A percentile compares a stretch with the other conserved stretches of the same genome.
phyloP scores from a whole-genome alignment of 1,284 basidiomycete genomes.

The Cutaneotrichosporon daszewskae region DNA sequence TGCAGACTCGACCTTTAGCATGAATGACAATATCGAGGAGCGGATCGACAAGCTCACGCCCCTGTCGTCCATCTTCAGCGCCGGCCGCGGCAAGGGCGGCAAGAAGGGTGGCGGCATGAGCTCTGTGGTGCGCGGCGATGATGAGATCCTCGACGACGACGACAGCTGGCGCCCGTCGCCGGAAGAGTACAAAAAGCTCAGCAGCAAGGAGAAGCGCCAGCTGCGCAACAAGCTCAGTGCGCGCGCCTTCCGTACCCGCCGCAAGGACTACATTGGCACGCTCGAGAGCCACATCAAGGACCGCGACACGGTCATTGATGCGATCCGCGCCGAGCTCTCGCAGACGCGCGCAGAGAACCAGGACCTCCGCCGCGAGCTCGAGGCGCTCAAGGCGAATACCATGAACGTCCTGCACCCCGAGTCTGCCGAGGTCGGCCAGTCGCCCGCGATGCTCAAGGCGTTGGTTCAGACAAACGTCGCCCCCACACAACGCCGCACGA shows the following conservation, averaged over 20 bases:
- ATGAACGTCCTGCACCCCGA: conserved; percentile 49
- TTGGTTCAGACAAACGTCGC: conserved; percentile 22
- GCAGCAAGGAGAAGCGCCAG: conserved; percentile 92
- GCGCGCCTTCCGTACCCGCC: conserved; percentile 83
- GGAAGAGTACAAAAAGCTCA: conserved; percentile 93
- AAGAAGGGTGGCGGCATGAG: conserved; percentile 49
- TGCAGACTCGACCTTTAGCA: conserved; percentile 10
- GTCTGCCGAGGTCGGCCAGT: conserved; percentile 31
- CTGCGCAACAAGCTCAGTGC: conserved; percentile 95
- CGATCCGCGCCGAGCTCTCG: conserved; percentile 78
- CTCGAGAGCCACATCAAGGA: conserved; percentile 91
- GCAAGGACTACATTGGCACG: conserved; percentile 92
- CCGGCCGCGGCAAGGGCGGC: conserved; percentile 47
- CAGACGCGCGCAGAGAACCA: conserved; percentile 73
- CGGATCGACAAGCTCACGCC: conserved; percentile 41
- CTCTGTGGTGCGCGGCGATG: conserved; percentile 45
- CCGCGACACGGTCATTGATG: conserved; percentile 81
- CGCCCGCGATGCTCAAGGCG: conserved; percentile 42
- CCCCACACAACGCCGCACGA: conserved; percentile 13
- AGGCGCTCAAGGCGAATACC: conserved; percentile 64
- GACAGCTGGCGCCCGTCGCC: conserved; percentile 53
- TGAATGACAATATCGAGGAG: conserved; percentile 26
- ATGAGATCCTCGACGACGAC: conserved; percentile 46
- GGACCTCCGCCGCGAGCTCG: conserved; percentile 74
- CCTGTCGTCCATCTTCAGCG: conserved; percentile 42